These are phyloP conservation scores for Zygoascus hellenicus DNA, from an alignment of 1,139 yeast species.

Conservation along the genomic window DNA sequence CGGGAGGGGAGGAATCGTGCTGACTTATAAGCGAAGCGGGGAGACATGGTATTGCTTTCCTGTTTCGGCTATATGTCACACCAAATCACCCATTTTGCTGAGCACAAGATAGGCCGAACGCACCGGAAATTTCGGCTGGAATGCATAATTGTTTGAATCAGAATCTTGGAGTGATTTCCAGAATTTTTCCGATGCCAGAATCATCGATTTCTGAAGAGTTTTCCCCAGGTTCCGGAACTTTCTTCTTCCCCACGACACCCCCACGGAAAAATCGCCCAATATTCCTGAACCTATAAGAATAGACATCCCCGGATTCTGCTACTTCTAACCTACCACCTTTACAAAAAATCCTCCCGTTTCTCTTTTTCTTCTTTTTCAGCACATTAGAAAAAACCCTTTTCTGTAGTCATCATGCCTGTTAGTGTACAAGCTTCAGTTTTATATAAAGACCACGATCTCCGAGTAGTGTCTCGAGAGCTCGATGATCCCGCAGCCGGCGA, in stretches of 20 bases:
- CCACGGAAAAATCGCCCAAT: conserved; percentile 6
- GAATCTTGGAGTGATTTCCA: too few species aligned
- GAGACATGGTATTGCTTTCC: too few species aligned
- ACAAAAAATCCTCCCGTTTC: background rate
- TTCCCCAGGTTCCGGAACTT: too few species aligned
- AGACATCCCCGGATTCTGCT: background rate
- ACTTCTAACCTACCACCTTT: background rate
- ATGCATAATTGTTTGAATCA: too few species aligned
- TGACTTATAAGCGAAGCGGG: too few species aligned
- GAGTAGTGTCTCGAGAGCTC: conserved; percentile 20
- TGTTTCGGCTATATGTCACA: too few species aligned
- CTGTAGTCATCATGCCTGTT: conserved; percentile 4
- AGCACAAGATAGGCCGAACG: too few species aligned
- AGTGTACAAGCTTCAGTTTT: conserved; percentile 16
- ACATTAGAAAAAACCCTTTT: background rate
- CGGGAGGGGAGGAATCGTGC: too few species aligned
- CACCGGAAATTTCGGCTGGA: too few species aligned
- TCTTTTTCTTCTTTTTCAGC: background rate
- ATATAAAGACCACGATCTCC: conserved; percentile 19
- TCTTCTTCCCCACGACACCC: conserved; percentile 1
- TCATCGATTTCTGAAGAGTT: too few species aligned
- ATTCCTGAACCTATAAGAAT: conserved; percentile 1
- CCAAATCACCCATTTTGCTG: too few species aligned
- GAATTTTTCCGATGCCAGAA: too few species aligned
- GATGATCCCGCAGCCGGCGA: conserved; percentile 21